These are phyloP conservation scores for Casuarina glauca DNA, from an alignment of 306 rosid species.

Conservation along the genomic window DNA sequence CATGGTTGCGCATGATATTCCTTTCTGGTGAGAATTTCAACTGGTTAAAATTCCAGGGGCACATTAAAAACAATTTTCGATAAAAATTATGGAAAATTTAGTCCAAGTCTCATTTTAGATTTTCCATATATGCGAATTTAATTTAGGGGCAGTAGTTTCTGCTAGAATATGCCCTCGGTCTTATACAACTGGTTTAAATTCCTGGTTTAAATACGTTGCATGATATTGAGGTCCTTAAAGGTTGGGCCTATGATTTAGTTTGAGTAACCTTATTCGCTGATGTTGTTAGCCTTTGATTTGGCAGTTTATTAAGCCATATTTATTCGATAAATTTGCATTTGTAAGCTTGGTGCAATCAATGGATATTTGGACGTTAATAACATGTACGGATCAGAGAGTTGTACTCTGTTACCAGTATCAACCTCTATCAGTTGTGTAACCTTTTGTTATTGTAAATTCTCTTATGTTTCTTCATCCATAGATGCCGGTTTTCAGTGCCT, in stretches of 20 bases:
- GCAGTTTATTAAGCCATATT: neutral
- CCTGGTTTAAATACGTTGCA: neutral
- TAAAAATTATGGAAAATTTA: conserved; percentile 13
- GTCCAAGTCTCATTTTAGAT: neutral
- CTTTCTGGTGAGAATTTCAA: neutral
- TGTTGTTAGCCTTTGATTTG: neutral
- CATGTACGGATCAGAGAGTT: neutral
- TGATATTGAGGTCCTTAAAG: neutral
- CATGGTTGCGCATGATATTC: neutral
- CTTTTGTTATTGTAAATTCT: neutral
- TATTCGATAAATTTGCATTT: neutral
- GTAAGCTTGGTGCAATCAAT: neutral
- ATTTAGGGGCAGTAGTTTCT: neutral
- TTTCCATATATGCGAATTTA: no score
- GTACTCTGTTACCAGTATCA: neutral
- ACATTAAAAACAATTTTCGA: neutral
- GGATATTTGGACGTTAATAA: neutral
- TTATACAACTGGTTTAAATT: no score
- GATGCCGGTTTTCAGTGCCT: neutral
- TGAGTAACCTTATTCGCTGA: neutral
- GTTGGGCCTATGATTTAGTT: neutral
- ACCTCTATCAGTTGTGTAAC: neutral
- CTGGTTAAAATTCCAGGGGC: conserved; percentile 7
- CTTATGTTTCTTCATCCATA: neutral
- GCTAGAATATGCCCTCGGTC: neutral